Base-by-base conservation (phyloP, 805 yeast species). In the Candida takata region DNA sequence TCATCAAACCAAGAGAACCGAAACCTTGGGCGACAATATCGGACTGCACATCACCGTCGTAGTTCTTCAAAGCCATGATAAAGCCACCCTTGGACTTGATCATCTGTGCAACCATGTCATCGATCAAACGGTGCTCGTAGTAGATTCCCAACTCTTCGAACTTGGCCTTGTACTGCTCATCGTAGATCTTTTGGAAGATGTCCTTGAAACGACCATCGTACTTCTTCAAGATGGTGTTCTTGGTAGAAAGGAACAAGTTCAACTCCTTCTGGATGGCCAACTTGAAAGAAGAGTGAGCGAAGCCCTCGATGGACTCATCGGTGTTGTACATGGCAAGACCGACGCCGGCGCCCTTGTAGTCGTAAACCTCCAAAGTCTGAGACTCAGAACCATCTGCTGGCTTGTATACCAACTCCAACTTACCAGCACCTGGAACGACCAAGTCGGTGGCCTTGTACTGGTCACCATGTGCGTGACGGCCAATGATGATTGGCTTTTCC, bases 41-140 rank as follows among this genome's bases (percentile, higher is more conserved):
- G 11, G 94, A 81, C 66, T 87, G 88, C 38, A 90, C 97, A 59
- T 90, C 97, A 62, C 97, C 97, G 61, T 90, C 97, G 65, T 90
- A 90, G 69, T 90, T 90, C 71, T 90, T 90, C 82, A 90, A 75
- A 32, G 97, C 97, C 64, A 90, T 84, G 52, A 90, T 82, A 61
- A 70, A 90, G 5, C 97, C 97, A 54, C 97, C 97, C 57, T 76
- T 78, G 30, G 96, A 85, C 70, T 90, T 90, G 61, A 90, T 69
- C 97, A 90, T 88, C 69, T 90, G 97, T 16, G 97, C 97, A 34
- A 90, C 97, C 97, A 90, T 90, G 60, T 90, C 97, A 64, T 90
- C 97, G 49, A 90, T 90, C 51, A 90, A 70, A 52, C 97, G 78
- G 68, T 90, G 97, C 67, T 90, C 97, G 63, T 83, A 88, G 95